Evolutionary conservation across 2,329 filamentous ascomycete species (phyloP), one percentile per base, ranked within the genome.

Genomic region (Lecanosticta acicola): DNA sequence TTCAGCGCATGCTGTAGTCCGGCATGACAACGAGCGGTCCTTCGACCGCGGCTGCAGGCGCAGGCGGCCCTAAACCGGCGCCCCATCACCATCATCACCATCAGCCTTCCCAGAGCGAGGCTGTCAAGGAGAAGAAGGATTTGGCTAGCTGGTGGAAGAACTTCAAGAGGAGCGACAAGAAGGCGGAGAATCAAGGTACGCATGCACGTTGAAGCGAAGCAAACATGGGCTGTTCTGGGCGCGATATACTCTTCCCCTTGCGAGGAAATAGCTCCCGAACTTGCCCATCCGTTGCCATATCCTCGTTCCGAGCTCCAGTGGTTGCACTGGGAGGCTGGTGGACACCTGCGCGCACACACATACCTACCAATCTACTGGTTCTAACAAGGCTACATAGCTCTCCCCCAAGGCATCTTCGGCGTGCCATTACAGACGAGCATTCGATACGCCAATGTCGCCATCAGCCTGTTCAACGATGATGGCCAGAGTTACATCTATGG

Each of bases 401-500:
- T 65, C 43, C 72, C 78, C 3, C 80, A 81, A 49, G 89, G 90
- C 56, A 97, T 98, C 53, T 98, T 98, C 66, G 93, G 93, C 43
- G 83, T 98, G 26, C 89, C 93, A 32, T 77, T 98, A 48, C 87
- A 89, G 59, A 83, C 90, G 63, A 97, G 91, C 71, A 97, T 98
- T 66, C 86, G 85, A 49, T 97, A 98, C 67, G 93, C 93, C 48
- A 98, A 97, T 64, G 93, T 98, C 50, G 93, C 93, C 54, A 98
- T 98, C 61, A 97, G 91, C 17, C 79, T 98, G 20, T 86, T 93
- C 56, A 90, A 97, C 65, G 87, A 91, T 56, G 79, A 93, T 56
- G 91, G 91, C 24, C 82, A 93, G 67, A 95, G 88, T 70, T 97
- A 95, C 67, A 96, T 97, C 43, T 98, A 97, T 67, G 93, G 93